phyloP scores from a whole-genome alignment of 73 alveolate species.

The Urostyla sp. region DNA sequence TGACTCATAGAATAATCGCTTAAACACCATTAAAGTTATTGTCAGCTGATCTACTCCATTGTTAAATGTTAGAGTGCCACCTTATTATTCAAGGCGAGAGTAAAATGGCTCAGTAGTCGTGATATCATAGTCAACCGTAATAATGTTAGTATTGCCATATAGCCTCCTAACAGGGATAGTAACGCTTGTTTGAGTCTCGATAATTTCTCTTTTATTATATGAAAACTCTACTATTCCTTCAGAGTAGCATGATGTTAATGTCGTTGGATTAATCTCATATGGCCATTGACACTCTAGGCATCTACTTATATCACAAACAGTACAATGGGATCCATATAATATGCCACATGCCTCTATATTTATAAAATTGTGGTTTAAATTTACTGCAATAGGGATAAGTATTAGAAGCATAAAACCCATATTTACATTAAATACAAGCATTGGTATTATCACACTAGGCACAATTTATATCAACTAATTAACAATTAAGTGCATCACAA shows the following conservation, averaged over 20 bases:
- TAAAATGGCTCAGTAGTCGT: conserved; percentile 13
- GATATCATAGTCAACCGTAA: conserved; percentile 32
- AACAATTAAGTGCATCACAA: conserved; percentile 62
- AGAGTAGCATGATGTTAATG: background rate
- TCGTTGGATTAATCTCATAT: background rate
- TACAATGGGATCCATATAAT: conserved; percentile 30
- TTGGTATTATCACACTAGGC: conserved; percentile 18
- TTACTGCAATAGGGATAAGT: conserved; percentile 45
- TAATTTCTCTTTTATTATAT: background rate
- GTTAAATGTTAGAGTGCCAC: background rate
- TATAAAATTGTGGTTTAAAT: too few species aligned
- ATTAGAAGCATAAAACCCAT: background rate
- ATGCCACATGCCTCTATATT: too few species aligned
- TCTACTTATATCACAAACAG: conserved; percentile 10
- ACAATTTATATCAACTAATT: conserved; percentile 45
- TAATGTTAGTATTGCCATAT: background rate
- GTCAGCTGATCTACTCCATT: conserved; percentile 22
- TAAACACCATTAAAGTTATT: background rate
- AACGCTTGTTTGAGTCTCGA: conserved; percentile 18
- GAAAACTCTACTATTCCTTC: conserved; percentile 52
- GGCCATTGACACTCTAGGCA: conserved; percentile 69
- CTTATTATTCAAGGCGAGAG: background rate
- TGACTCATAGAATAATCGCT: conserved; percentile 13
- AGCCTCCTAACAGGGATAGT: background rate
- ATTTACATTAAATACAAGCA: conserved; percentile 22